Evolutionary conservation across 805 yeast genomes (phyloP), one percentile per base, ranked within the genome.

Genomic region (Lipomyces starkeyi): DNA sequence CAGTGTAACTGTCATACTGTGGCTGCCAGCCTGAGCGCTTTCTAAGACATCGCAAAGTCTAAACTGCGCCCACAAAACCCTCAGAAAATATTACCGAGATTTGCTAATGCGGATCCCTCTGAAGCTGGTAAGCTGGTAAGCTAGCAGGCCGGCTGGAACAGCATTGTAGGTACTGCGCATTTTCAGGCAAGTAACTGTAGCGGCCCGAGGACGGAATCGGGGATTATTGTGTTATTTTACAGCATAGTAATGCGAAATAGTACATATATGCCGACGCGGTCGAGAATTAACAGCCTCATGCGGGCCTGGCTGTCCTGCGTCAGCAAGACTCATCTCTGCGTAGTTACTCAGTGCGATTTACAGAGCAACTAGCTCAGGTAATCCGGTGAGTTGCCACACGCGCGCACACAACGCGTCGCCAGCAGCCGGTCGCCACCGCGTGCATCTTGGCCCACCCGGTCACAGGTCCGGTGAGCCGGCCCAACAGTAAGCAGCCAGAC

Each of bases 391-490:
- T 37, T 37, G 43, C 43, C 43, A 37, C 43, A 37, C 43, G 43
- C 13, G 43, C 43, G 6, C 43, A 37, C 43, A 14, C 4, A 35
- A 37, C 43, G 43, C 43, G 43, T 37, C 43, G 43, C 17, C 40
- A 11, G 40, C 40, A 35, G 40, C 40, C 40, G 17, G 40, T 13
- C 40, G 40, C 40, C 17, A 13, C 43, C 43, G 43, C 17, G 17
- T 37, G 43, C 43, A 37, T 37, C 43, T 37, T 37, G 43, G 32
- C 32, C 32, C 32, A 2, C 32, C 17, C 43, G 4, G 43, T 37
- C 43, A 37, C 43, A 37, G 43, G 43, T 37, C 43, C 43, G 43
- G 43, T 37, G 43, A 37, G 43, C 43, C n/a, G 43, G 43, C n/a
- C 43, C 32, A 37, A 37, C 43, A 37, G 43, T 37, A 11, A 37